Percentiles rank a stretch among this genome's conserved stretches.
Conservation (phyloP, 306 rosid genomes). For the Rubus idaeus region DNA sequence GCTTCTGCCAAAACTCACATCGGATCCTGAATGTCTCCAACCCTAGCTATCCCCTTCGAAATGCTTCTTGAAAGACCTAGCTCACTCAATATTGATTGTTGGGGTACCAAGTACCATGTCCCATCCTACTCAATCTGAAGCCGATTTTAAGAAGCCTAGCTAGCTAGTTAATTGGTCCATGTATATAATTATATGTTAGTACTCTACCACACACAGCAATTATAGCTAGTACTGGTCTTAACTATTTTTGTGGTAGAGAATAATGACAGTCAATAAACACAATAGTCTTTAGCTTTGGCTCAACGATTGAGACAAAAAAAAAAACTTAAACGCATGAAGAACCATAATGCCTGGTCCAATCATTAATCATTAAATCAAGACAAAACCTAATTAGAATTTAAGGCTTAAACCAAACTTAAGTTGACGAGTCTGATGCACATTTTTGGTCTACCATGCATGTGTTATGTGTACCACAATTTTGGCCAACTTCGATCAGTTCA, state of each 20-base stretch:
- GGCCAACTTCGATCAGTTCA: not conserved
- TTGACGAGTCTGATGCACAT: not conserved
- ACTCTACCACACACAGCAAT: not conserved
- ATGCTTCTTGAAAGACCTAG: not conserved
- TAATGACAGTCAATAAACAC: not conserved
- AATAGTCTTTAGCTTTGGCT: not conserved
- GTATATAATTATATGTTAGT: not conserved
- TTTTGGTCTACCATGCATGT: not conserved
- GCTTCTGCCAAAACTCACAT: not conserved
- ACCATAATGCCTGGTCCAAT: not conserved
- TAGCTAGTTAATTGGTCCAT: not conserved
- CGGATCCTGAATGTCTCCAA: conserved; percentile 3
- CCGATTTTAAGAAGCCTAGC: not conserved
- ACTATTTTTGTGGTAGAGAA: not conserved
- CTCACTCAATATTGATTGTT: not conserved
- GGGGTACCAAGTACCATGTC: conserved; percentile 5
- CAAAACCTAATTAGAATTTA: not conserved
- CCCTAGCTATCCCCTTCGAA: not conserved
- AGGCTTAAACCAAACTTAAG: not conserved
- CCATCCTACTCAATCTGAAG: conserved; percentile 1
- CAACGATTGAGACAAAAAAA: not conserved
- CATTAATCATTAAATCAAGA: not conserved
- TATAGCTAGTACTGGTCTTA: not conserved
- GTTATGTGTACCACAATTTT: not conserved
- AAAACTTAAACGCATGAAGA: not conserved